Conservation (phyloP, 2,329 filamentous ascomycete species). For the Penicillium sp. region DNA sequence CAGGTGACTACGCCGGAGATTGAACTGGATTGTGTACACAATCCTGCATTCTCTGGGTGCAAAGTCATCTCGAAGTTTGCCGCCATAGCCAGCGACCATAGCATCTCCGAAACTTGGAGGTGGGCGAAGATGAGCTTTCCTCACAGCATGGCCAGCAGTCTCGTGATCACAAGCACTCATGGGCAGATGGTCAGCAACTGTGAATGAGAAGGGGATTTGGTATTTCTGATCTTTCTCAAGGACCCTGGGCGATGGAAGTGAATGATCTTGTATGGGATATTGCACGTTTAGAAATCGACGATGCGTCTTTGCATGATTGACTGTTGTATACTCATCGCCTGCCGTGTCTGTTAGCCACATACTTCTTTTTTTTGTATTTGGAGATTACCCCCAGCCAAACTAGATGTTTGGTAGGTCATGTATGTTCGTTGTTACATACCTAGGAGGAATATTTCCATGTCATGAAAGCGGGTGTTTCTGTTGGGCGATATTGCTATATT, state of each 20-base stretch:
- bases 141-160: not conserved
- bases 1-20: constrained; percentile 7
- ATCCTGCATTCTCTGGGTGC: constrained; percentile 16
- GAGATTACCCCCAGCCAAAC: no score
- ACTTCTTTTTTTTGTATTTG: not conserved
- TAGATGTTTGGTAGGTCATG: no score
- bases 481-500: not conserved
- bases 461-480: not conserved
- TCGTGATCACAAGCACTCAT: not conserved
- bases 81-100: constrained; percentile 16
- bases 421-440: not conserved
- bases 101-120: constrained; percentile 20
- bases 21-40: constrained; percentile 9
- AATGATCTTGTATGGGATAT: not conserved
- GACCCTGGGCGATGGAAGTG: not conserved
- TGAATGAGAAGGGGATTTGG: not conserved
- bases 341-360: not conserved
- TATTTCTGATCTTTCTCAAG: not conserved
- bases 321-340: not conserved
- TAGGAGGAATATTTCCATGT: not conserved
- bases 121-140: constrained; percentile 15
- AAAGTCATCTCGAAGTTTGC: constrained; percentile 18
- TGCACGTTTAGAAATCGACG: not conserved
- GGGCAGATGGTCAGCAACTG: not conserved
- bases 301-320: not conserved